Evolutionary conservation across 2,329 filamentous ascomycete species (phyloP), one percentile per base, ranked within the genome.

Genomic region (Venturia effusa): DNA sequence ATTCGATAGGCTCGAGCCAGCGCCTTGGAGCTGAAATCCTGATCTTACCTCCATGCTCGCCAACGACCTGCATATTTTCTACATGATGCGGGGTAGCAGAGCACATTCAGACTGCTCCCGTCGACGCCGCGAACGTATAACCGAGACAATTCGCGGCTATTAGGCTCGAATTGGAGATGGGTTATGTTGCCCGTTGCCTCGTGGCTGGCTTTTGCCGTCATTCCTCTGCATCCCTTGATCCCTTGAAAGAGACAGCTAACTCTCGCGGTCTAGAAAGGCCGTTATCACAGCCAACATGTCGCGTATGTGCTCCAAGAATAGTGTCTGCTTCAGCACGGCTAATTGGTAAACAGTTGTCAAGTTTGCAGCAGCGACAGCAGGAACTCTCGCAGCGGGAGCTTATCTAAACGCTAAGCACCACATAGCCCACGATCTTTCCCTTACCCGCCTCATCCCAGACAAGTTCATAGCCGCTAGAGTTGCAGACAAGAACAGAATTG

Each of bases 391-490:
- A 32, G 41, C 73, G 13, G 69, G 70, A 15, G 73, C 73, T 34
- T 75, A 75, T 66, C 64, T 74, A 19, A 74, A 75, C 62, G 73
- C 74, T 11, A 74, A 74, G 67, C 69, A 69, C 65, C 73, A 66
- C 27, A 22, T 60, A 27, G 37, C 55, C 15, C 61, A 57, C 24
- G 64, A 57, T 27, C 54, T 60, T 22, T 62, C 61, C 30, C 61
- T 62, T 15, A 8, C 45, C 27, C 54, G 39, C n/a, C 37, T 60
- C 19, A 11, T 45, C 13, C 32, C 39, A 30, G 27, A 45, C 30
- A 40, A 27, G 7, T 43, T 37, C 37, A 43, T 60, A n/a, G 40
- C 59, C 17, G 41, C 59, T 7, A 40, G 34, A 15, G 59, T 60
- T 6, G 51, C 34, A 13, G 17, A 37, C 27, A 51, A 63, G 37